Base-by-base conservation (phyloP, 192 early-diverging fungal genomes). In the Coemansia sp. region DNA sequence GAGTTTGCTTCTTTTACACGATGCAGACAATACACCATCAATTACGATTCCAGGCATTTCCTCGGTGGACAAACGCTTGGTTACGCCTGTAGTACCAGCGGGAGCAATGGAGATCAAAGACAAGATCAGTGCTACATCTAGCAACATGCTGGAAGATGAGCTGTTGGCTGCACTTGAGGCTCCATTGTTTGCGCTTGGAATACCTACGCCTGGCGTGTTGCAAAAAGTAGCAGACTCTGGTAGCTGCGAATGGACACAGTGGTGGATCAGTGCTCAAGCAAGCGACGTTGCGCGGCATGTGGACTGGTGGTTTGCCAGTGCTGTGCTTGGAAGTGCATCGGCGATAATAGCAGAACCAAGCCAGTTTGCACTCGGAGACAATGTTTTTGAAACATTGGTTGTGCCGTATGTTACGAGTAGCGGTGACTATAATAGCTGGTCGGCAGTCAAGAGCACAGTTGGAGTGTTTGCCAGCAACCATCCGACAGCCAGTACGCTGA, bases 231-330 rank as follows among this genome's bases (percentile, higher is more conserved):
- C 60, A 3, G 54, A 29, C 1, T n/a, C 39, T 15, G 23, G 27
- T 15, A 29, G 29, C 11, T 27, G 47, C 12, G 8, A 23, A 14
- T 68, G 56, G 72, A 38, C 58, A 1, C 54, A 60, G 43, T 64
- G 66, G 72, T 74, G 72, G 72, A 39, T 68, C 24, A 57, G 65
- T 50, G 27, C 21, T 0, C 57, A 53, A n/a, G 41, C 21, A 14
- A 17, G 14, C 4, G 23, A 32, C 12, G 32, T 5, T 43, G 32
- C 32, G 29, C 56, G 59, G 60, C 62, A 58, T 43, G 35, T 69
- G 41, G 75, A 66, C 0, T 62, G 60, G 10, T 78, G 75, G 75
- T 78, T 72, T 62, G 45, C 62, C 5, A 53, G 58, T n/a, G 19
- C 63, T 5, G 62, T 78, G 21, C 27, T 78, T 22, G 66, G 55